Percentiles rank a stretch among this genome's conserved stretches.
Evolutionary conservation across 768 basidiomycete genomes (phyloP).

Genomic region (Sporobolomyces phaffii): DNA sequence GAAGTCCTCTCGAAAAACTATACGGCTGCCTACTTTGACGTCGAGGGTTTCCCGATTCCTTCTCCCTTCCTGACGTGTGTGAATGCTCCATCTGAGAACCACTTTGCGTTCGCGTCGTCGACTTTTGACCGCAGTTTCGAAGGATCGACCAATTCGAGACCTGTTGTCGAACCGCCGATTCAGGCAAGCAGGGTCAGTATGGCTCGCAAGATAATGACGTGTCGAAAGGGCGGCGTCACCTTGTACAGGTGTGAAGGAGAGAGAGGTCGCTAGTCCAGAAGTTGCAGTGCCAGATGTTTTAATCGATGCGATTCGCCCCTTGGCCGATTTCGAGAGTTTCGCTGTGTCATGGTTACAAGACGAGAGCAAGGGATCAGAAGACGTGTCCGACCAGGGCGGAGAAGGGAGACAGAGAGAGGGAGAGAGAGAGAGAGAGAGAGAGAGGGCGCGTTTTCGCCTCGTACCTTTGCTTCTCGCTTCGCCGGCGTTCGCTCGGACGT

Average conservation of each 20-base stretch:
- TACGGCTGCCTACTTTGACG: neutral
- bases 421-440: neutral
- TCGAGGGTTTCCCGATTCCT: constrained; percentile 30
- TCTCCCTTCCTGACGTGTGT: constrained; percentile 18
- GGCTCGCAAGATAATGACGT: neutral
- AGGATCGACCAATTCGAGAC: constrained; percentile 90
- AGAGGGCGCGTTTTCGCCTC: too few relatives aligned
- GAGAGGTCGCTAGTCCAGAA: constrained; percentile 81
- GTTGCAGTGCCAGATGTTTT: constrained; percentile 57
- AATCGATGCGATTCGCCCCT: constrained; percentile 77
- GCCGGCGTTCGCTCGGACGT: constrained; percentile 77
- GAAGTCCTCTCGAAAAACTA: neutral
- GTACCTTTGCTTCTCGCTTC: constrained; percentile 86
- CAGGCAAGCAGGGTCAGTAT: neutral
- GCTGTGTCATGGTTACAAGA: too few relatives aligned
- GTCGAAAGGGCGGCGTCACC: constrained; percentile 51
- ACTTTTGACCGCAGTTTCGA: constrained; percentile 72
- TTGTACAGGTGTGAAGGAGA: constrained; percentile 91
- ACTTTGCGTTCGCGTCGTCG: constrained; percentile 91
- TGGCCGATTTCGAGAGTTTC: constrained; percentile 91
- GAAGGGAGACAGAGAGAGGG: too few relatives aligned
- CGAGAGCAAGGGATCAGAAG: too few relatives aligned
- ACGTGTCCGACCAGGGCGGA: too few relatives aligned
- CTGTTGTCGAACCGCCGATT: constrained; percentile 49
- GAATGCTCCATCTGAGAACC: constrained; percentile 62